Base-by-base conservation (phyloP, 2,329 filamentous ascomycete species). In the Hymenoscyphus albidus region DNA sequence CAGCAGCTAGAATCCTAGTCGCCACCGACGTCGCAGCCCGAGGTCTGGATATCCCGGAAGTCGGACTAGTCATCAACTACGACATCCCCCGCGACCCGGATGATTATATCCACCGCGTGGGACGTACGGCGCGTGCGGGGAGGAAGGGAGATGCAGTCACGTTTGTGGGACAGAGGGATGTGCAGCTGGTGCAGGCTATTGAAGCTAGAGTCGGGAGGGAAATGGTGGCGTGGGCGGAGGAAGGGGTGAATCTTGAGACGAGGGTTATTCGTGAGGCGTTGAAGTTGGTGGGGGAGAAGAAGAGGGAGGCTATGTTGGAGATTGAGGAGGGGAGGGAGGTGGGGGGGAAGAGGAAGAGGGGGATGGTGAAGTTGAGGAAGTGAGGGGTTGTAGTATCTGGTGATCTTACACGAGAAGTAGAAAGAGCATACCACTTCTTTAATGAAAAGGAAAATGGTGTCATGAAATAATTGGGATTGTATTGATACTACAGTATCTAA, bases 101-200 rank as follows among this genome's bases (percentile, higher is more conserved):
- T 76, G 94, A 97, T 78, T 99, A 99, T 77, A 95, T 99, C 70
- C 95, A 99, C 80, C 88, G 95, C 13, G 94, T 97, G 60, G 95
- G 95, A 76, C 89, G 95, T 78, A 99, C 95, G 13, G 95, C 95
- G 3, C 88, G 95, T 84, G 95, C 95, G 0, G 95, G 95, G 0
- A 85, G 93, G 56, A 83, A 82, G 62, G 95, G 95, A 72, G 89
- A 93, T 69, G 88, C 90, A 5, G 87, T 97, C 16, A 96, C 92
- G 1, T 86, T 99, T 71, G 89, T 99, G 1, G 94, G 95, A 2
- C 94, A 98, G 81, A 84, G 94, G 64, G 95, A 99, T 77, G 93
- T 98, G 1, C 87, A 93, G 72, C 83, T 98, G 7, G 85, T 98
- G n/a, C 82, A 94, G 63, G 92, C 91, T 1, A 97, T 98, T 72